Conservation (phyloP, 805 yeast species). For the Myxozyma udenii region DNA sequence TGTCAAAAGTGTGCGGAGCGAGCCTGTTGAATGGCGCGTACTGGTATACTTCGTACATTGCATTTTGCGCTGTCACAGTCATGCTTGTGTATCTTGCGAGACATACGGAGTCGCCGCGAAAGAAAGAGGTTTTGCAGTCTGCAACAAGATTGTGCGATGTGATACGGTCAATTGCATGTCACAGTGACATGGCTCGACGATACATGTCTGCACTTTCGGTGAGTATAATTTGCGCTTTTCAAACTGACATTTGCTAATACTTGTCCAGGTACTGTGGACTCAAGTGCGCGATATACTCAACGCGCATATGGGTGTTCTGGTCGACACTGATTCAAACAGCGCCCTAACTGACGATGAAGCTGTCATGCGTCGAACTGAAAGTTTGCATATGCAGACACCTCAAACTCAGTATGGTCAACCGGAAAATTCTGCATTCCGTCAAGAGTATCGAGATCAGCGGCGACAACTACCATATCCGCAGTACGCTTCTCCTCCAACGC, state of each 20-base stretch:
- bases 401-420: too few species aligned
- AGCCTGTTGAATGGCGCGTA: constrained; percentile 12
- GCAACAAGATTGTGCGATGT: constrained; percentile 23
- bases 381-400: too few species aligned
- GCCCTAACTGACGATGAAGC: too few species aligned
- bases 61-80: constrained; percentile 23
- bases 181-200: constrained; percentile 7
- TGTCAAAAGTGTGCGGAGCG: constrained; percentile 16
- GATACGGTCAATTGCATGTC: constrained; percentile 6
- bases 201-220: constrained; percentile 23
- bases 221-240: too few species aligned
- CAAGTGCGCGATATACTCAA: constrained; percentile 15
- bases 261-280: constrained; percentile 21
- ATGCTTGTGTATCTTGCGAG: constrained; percentile 25
- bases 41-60: constrained; percentile 21
- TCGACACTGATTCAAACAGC: too few species aligned
- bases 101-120: constrained; percentile 4
- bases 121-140: constrained; percentile 6
- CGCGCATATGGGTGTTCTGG: too few species aligned
- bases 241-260: too few species aligned
- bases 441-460: too few species aligned
- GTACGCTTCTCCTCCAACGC: too few species aligned
- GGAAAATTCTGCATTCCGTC: too few species aligned
- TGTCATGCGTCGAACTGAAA: too few species aligned
- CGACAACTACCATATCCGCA: too few species aligned